Evolutionary conservation across 2,329 filamentous ascomycete species (phyloP).

Genomic region (Phaeosphaeriaceae sp.): DNA sequence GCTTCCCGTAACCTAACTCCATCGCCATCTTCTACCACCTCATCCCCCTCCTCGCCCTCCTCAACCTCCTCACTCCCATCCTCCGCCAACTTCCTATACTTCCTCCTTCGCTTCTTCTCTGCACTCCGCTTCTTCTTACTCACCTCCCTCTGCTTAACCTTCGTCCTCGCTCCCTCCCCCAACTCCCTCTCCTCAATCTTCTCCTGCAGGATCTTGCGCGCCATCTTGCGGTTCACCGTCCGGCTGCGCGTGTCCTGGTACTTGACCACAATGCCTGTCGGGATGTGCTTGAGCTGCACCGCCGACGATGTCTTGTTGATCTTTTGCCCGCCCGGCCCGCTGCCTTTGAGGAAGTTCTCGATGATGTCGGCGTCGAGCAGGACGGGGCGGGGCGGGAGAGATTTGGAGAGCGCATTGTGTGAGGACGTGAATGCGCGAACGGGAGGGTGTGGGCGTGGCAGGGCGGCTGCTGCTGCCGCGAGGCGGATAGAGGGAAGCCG

Average conservation of each 20-base stretch:
- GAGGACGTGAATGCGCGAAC: conserved; percentile 27
- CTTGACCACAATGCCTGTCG: conserved; percentile 92
- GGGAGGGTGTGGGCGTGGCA: conserved; percentile 7
- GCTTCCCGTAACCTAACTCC: neutral
- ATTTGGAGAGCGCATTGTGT: conserved; percentile 24
- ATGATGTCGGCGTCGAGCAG: conserved; percentile 81
- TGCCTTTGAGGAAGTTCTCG: conserved; percentile 87
- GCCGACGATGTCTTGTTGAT: conserved; percentile 99
- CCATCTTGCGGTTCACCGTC: conserved; percentile 83
- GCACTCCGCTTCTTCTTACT: conserved; percentile 76
- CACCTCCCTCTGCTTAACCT: conserved; percentile 68
- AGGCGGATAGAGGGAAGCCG: neutral
- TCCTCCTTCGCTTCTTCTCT: conserved; percentile 81
- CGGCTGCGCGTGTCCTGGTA: conserved; percentile 85
- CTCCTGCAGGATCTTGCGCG: conserved; percentile 77
- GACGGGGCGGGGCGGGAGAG: conserved; percentile 72
- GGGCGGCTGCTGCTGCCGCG: neutral
- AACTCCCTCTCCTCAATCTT: conserved; percentile 77
- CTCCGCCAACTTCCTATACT: conserved; percentile 64
- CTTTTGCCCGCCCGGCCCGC: conserved; percentile 92
- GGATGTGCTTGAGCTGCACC: conserved; percentile 88
- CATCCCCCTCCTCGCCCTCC: conserved; percentile 15
- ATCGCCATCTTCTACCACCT: neutral
- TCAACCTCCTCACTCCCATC: conserved; percentile 62
- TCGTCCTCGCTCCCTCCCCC: conserved; percentile 72